Evolutionary conservation across 208 protist species (phyloP).

Genomic region (Leishmania major): DNA sequence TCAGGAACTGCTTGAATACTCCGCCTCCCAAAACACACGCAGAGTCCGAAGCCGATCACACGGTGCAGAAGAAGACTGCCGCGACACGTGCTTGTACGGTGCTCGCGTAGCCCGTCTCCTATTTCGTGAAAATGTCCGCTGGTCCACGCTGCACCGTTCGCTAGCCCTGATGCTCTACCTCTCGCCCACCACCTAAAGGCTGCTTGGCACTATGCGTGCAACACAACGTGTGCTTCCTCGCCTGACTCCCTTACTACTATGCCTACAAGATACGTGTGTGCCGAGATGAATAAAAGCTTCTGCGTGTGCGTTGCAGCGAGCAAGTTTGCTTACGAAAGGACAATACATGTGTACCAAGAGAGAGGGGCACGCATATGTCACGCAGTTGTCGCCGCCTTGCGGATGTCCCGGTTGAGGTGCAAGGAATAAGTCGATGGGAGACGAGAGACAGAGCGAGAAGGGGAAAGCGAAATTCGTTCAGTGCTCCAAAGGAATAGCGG

Average conservation of each 20-base stretch:
- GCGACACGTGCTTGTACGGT: neutral
- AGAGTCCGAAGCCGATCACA: neutral
- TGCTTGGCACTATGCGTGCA: neutral
- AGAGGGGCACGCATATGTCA: neutral
- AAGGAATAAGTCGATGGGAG: neutral
- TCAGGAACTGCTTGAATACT: neutral
- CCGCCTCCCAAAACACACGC: neutral
- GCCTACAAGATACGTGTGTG: neutral
- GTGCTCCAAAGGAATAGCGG: neutral
- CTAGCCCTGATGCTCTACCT: neutral
- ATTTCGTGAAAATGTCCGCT: neutral
- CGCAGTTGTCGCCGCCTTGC: neutral
- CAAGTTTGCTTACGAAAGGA: neutral
- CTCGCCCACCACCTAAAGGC: neutral
- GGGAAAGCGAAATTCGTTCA: neutral
- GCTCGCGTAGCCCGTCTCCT: neutral
- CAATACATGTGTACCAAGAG: neutral
- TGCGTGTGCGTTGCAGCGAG: neutral
- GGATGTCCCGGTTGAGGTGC: neutral
- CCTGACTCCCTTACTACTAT: neutral
- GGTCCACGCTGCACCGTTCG: neutral
- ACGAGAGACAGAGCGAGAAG: neutral
- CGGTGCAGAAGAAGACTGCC: neutral
- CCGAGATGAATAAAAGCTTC: neutral
- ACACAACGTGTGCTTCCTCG: neutral